Evolutionary conservation across 2,329 filamentous ascomycete species (phyloP).

Genomic region (Colletotrichum orchidophilum): DNA sequence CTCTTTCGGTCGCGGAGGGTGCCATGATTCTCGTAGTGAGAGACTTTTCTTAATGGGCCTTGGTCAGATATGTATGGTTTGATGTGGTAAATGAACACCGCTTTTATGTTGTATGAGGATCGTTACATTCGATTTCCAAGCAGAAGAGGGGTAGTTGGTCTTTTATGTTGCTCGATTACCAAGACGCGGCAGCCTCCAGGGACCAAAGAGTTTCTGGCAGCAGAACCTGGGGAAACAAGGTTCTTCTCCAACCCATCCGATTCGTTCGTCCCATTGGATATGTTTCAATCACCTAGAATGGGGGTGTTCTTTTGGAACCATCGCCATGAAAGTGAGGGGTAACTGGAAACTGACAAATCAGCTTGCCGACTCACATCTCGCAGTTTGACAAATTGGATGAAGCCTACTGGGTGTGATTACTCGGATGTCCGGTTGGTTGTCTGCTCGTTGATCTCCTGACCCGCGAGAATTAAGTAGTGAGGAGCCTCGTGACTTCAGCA

Average conservation of each 20-base stretch:
- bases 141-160: constrained; percentile 5
- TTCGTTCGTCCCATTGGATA: constrained; percentile 15
- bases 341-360: not conserved
- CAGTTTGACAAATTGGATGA: not conserved
- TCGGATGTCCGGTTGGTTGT: constrained; percentile 17
- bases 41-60: not conserved
- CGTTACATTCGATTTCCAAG: not conserved
- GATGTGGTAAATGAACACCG: not conserved
- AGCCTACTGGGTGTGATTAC: not conserved
- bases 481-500: not conserved
- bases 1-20: constrained; percentile 14
- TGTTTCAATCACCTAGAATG: constrained; percentile 23
- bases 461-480: not conserved
- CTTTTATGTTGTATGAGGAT: not conserved
- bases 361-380: constrained; percentile 1
- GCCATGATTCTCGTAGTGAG: constrained; percentile 1
- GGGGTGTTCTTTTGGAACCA: not conserved
- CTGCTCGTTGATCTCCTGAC: not conserved
- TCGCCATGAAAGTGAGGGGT: constrained; percentile 20
- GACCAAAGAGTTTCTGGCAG: not conserved
- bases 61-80: too few relatives aligned
- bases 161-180: not conserved
- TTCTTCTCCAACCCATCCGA: constrained; percentile 11
- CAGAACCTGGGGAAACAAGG: not conserved
- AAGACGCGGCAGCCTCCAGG: not conserved